Percentiles rank a stretch among this genome's conserved stretches.
Evolutionary conservation across 495 filamentous ascomycete species (phyloP).

Genomic region (Hypoxylon lienhwacheense): DNA sequence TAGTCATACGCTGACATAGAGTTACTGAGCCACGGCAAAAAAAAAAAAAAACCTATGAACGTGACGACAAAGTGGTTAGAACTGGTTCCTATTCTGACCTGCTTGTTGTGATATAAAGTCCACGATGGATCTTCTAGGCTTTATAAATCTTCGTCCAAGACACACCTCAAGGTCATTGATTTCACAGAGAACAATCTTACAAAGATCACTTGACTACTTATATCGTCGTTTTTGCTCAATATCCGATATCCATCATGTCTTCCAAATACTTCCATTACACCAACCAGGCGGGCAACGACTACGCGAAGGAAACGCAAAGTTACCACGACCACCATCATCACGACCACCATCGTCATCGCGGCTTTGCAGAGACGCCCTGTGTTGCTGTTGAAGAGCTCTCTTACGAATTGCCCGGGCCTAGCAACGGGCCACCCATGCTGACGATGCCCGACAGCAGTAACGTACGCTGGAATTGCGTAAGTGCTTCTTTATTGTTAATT

Average conservation of each 20-base stretch:
- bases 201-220: not conserved
- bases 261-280: not conserved
- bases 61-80: not conserved
- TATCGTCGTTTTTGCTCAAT: not conserved
- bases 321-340: not conserved
- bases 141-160: not conserved
- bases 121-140: not conserved
- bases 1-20: constrained; percentile 27
- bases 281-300: not conserved
- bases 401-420: not conserved
- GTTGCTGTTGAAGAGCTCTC: not conserved
- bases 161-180: not conserved
- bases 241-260: not conserved
- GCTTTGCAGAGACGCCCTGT: not conserved
- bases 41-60: not conserved
- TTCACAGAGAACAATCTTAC: not conserved
- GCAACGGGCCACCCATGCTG: not conserved
- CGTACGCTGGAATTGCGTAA: constrained; percentile 26
- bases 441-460: not conserved
- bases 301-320: not conserved
- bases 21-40: constrained; percentile 20
- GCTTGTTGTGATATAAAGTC: not conserved
- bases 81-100: not conserved
- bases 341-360: not conserved
- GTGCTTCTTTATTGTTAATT: too few relatives aligned